Evolutionary conservation across 768 basidiomycete genomes (phyloP), one percentile per base, ranked within the genome.

Genomic region (Tylopilus intermedius): DNA sequence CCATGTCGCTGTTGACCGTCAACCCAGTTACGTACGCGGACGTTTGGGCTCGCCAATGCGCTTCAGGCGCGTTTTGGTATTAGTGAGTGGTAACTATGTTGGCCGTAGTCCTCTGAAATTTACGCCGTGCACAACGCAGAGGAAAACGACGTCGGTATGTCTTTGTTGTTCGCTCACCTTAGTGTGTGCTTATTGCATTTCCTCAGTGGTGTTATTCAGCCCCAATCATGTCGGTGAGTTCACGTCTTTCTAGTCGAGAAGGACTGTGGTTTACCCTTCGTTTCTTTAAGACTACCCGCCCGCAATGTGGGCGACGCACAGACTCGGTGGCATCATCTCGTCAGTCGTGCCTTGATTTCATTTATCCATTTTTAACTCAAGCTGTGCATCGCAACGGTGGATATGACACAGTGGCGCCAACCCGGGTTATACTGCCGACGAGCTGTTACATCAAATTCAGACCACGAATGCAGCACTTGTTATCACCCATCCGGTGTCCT

Each of bases 211-310:
- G 60, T 59, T 87, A 35, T 80, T 80, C 65, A 80, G 83, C 57
- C 79, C 82, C 11, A 87, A 87, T 58, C 74, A 83, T 62, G 69
- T 80, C 26, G 83, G 84, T 84, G 49, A 57, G 69, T 66, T 18
- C 5, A 10, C 8, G 14, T 42, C 35, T 43, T 47, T 41, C 35
- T 13, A 2, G 29, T 33, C 24, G 46, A 27, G 21, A n/a, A 35
- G 21, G n/a, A 27, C n/a, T 27, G 13, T 44, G 40, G 42, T 33
- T 11, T 46, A 32, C 11, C 40, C 53, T 39, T 30, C 40, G 29
- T 30, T 47, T 30, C 22, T 5, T 43, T n/a, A 49, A 84, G 83
- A 81, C 55, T 86, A 84, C 55, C 72, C 76, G 8, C 65, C 73
- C 30, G 74, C 68, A 37, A 71, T 84, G 6, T 85, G 83, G 84